phyloP scores from a whole-genome alignment of 2,329 filamentous ascomycete species.

The Apiospora koreana region DNA sequence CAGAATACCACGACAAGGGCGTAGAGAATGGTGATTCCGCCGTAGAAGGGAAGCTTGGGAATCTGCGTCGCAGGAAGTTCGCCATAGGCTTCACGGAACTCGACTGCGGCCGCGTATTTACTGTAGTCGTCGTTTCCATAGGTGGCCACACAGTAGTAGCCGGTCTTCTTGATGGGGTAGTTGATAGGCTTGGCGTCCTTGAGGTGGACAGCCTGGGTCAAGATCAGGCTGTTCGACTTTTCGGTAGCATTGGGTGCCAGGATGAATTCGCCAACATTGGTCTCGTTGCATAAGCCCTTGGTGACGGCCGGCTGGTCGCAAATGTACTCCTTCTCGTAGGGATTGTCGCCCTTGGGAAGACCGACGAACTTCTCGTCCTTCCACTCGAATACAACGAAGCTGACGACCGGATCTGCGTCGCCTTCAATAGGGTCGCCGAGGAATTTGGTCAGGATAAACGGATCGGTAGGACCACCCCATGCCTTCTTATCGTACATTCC shows the following conservation, averaged over 20 bases:
- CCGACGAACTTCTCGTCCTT: slow-evolving; percentile 80
- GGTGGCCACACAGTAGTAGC: slow-evolving; percentile 93
- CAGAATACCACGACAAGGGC: slow-evolving; percentile 85
- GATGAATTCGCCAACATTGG: slow-evolving; percentile 84
- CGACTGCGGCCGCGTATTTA: slow-evolving; percentile 76
- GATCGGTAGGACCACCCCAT: slow-evolving; percentile 87
- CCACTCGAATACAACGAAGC: slow-evolving; percentile 93
- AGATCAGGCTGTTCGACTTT: slow-evolving; percentile 69
- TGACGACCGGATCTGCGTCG: slow-evolving; percentile 73
- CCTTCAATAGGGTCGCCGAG: slow-evolving; percentile 59
- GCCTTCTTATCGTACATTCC: slow-evolving; percentile 92
- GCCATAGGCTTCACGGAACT: slow-evolving; percentile 94
- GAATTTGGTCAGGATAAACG: slow-evolving; percentile 87
- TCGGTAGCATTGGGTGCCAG: slow-evolving; percentile 74
- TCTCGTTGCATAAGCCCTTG: slow-evolving; percentile 70
- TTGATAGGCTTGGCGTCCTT: slow-evolving; percentile 74
- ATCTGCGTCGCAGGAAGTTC: slow-evolving; percentile 95
- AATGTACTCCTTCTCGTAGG: slow-evolving; percentile 44
- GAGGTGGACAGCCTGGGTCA: slow-evolving; percentile 80
- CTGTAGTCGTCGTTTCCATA: slow-evolving; percentile 34
- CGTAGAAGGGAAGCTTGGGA: slow-evolving; percentile 95
- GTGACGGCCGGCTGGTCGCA: slow-evolving; percentile 74
- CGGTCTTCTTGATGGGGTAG: slow-evolving; percentile 85
- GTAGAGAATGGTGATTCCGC: slow-evolving; percentile 90
- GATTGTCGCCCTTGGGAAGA: slow-evolving; percentile 53